Evolutionary conservation across 306 rosid species (phyloP).

Genomic region (Cicer pinnatifidum): DNA sequence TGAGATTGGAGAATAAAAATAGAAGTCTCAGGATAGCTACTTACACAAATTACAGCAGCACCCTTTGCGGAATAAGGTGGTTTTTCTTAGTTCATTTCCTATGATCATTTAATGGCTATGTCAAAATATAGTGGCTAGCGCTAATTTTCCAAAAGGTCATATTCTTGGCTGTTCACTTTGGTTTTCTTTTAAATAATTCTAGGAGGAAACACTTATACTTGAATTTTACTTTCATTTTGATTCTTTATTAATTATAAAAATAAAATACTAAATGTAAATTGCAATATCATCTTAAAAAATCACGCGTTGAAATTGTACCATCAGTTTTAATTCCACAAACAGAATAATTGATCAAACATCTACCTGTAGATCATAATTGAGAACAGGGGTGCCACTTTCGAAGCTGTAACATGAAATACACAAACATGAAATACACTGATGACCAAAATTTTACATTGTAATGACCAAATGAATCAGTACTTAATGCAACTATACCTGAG

Average conservation of each 20-base stretch:
- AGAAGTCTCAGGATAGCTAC: conserved; percentile 27
- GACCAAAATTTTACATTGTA: conserved; percentile 11
- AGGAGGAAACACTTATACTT: conserved; percentile 24
- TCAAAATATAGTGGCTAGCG: neutral
- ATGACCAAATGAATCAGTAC: conserved; percentile 27
- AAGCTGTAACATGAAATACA: conserved; percentile 54
- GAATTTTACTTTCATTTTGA: neutral
- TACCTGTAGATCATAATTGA: conserved; percentile 84
- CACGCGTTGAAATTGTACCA: conserved; percentile 1
- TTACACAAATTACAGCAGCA: conserved; percentile 1
- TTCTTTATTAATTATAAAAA: conserved; percentile 12
- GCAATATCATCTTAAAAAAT: conserved; percentile 2
- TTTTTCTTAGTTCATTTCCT: conserved; percentile 9
- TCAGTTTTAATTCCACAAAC: conserved; percentile 35
- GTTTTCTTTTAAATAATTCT: conserved; percentile 30
- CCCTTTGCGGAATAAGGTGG: conserved; percentile 4
- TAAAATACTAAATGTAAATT: neutral
- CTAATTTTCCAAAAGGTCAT: neutral
- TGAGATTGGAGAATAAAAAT: conserved; percentile 6
- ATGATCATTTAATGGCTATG: conserved; percentile 4
- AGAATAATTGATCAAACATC: conserved; percentile 40
- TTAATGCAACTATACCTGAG: conserved; percentile 62
- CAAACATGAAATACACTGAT: conserved; percentile 39
- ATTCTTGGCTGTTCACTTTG: conserved; percentile 19
- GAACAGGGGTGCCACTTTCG: conserved; percentile 67